Evolutionary conservation across 192 early-diverging fungal genomes (phyloP).

Genomic region (Lobulomyces angularis): DNA sequence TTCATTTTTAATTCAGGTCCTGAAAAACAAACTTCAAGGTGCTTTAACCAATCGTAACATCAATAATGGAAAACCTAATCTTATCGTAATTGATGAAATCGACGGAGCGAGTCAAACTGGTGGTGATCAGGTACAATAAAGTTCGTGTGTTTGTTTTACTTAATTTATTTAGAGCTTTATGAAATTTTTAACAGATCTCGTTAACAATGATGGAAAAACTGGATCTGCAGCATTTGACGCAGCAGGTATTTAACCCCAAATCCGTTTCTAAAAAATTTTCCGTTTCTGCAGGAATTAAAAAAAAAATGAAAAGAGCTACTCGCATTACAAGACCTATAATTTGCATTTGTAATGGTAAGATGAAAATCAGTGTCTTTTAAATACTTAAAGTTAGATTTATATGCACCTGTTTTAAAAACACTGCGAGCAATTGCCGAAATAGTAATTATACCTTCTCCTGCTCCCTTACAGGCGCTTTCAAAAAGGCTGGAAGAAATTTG

Average conservation of each 20-base stretch:
- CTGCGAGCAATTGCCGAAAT: constrained; percentile 67
- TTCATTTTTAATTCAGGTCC: too few species aligned
- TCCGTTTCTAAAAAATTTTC: background rate
- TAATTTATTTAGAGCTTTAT: constrained; percentile 57
- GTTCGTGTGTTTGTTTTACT: background rate
- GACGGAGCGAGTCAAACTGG: constrained; percentile 71
- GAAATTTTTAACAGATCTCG: constrained; percentile 60
- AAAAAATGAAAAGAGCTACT: constrained; percentile 19
- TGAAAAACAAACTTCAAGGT: constrained; percentile 60
- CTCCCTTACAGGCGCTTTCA: constrained; percentile 46
- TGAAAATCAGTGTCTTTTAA: constrained; percentile 9
- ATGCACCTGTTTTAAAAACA: constrained; percentile 74
- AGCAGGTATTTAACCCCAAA: background rate
- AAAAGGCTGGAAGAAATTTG: constrained; percentile 73
- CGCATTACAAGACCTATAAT: constrained; percentile 83
- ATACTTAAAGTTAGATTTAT: constrained; percentile 29
- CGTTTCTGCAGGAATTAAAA: background rate
- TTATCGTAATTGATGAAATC: constrained; percentile 91
- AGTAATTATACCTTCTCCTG: constrained; percentile 55
- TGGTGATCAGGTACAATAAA: constrained; percentile 44
- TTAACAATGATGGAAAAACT: constrained; percentile 11
- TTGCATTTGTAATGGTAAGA: constrained; percentile 96
- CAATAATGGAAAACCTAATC: constrained; percentile 53
- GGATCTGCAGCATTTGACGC: background rate
- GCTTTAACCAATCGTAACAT: constrained; percentile 63